Evolutionary conservation across 169 alveolate species (phyloP).

Genomic region (Babesia divergens): DNA sequence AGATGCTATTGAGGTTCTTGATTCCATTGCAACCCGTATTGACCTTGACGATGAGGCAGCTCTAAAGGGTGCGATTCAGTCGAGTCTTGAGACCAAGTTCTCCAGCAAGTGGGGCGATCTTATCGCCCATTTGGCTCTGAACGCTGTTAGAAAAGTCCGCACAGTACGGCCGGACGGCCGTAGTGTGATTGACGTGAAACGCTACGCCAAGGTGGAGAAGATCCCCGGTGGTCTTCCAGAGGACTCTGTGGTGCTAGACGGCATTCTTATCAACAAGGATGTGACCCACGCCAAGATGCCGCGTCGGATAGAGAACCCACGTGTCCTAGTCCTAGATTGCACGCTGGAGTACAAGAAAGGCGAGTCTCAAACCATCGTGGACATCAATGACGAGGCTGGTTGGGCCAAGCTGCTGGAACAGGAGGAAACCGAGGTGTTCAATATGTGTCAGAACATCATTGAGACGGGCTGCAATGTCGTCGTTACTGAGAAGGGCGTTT

Average conservation of each 20-base stretch:
- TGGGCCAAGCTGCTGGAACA: constrained; percentile 91
- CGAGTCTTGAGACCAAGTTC: constrained; percentile 90
- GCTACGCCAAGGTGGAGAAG: constrained; percentile 97
- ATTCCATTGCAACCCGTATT: constrained; percentile 83
- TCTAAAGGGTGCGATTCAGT: constrained; percentile 77
- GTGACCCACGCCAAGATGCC: constrained; percentile 98
- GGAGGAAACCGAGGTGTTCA: constrained; percentile 95
- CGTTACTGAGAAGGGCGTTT: constrained; percentile 97
- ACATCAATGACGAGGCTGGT: constrained; percentile 94
- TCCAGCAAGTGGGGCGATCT: constrained; percentile 92
- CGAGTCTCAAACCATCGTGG: constrained; percentile 95
- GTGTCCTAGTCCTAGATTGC: constrained; percentile 94
- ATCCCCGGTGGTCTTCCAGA: constrained; percentile 99
- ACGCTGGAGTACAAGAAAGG: constrained; percentile 98
- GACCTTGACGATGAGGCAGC: constrained; percentile 84
- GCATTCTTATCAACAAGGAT: constrained; percentile 96
- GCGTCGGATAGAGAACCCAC: constrained; percentile 91
- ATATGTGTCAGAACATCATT: constrained; percentile 94
- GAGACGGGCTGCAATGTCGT: constrained; percentile 94
- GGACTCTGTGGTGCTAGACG: constrained; percentile 93
- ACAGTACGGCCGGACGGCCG: constrained; percentile 63
- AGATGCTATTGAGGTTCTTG: constrained; percentile 84
- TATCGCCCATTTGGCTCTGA: constrained; percentile 89
- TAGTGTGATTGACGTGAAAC: constrained; percentile 91
- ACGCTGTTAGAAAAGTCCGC: constrained; percentile 88